Evolutionary conservation across 495 filamentous ascomycete species (phyloP).

Genomic region (Penicillium bialowiezense): DNA sequence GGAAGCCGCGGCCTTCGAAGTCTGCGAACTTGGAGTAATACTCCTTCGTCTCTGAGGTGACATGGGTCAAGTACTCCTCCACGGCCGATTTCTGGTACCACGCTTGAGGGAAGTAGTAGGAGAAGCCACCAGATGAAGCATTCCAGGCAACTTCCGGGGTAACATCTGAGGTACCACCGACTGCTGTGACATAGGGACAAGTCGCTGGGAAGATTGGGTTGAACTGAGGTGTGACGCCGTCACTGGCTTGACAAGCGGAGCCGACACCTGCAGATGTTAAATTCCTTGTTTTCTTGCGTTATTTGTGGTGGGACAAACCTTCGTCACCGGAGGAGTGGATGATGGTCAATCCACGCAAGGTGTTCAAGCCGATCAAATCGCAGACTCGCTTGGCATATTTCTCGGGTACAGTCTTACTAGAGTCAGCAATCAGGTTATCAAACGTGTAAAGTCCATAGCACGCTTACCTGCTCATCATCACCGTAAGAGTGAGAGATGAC

Average conservation of each 20-base stretch:
- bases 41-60: slow-evolving; percentile 34
- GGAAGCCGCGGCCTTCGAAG: slow-evolving; percentile 61
- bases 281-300: slow-evolving; percentile 20
- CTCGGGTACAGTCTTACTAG: slow-evolving; percentile 55
- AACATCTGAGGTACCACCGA: slow-evolving; percentile 56
- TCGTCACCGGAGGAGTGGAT: slow-evolving; percentile 63
- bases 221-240: slow-evolving; percentile 59
- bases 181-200: slow-evolving; percentile 65
- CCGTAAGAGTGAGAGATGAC: slow-evolving; percentile 70
- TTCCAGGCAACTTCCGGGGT: slow-evolving; percentile 52
- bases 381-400: slow-evolving; percentile 65
- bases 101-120: slow-evolving; percentile 56
- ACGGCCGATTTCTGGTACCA: slow-evolving; percentile 59
- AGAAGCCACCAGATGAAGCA: slow-evolving; percentile 63
- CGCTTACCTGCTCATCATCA: slow-evolving; percentile 57
- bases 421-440: background rate
- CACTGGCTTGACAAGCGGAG: slow-evolving; percentile 55
- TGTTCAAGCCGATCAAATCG: slow-evolving; percentile 64
- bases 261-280: slow-evolving; percentile 38
- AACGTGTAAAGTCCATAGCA: background rate
- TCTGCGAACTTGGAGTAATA: slow-evolving; percentile 50
- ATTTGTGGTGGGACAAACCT: slow-evolving; percentile 34
- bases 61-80: slow-evolving; percentile 44
- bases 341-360: slow-evolving; percentile 64
- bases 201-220: slow-evolving; percentile 60